Percentiles rank a stretch among this genome's conserved stretches.
These are phyloP conservation scores for Roridomyces roridus DNA, from an alignment of 768 basidiomycete species.

Conservation along the genomic window DNA sequence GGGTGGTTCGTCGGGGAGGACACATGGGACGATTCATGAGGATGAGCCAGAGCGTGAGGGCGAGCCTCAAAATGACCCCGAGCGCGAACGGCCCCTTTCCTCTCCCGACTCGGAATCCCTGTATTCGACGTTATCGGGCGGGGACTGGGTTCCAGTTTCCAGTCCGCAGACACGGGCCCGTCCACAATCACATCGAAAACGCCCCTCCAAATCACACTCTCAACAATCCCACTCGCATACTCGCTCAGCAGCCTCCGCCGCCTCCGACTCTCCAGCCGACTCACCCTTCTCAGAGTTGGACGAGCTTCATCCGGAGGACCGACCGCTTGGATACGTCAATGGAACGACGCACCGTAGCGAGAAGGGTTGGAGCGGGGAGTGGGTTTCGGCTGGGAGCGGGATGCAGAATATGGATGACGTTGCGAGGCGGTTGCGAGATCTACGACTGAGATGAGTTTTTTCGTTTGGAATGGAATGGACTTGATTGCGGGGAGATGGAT, in stretches of 20 bases:
- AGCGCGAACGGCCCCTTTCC: no score
- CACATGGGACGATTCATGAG: background rate
- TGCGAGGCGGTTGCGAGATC: slow-evolving; percentile 5
- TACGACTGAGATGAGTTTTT: slow-evolving; percentile 5
- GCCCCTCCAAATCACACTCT: no score
- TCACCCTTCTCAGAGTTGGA: no score
- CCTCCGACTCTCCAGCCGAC: no score
- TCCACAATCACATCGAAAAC: no score
- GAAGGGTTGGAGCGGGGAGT: slow-evolving; percentile 23
- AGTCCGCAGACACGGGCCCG: no score
- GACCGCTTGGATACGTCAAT: background rate
- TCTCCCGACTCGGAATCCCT: background rate
- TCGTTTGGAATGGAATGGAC: no score
- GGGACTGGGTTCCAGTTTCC: slow-evolving; percentile 2
- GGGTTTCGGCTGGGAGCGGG: slow-evolving; percentile 3
- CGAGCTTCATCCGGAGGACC: no score
- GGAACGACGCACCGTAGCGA: slow-evolving; percentile 18
- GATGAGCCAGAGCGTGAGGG: background rate
- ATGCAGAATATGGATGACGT: slow-evolving; percentile 21
- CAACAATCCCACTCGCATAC: no score
- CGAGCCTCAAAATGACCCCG: background rate
- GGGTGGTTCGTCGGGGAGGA: background rate
- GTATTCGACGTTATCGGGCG: slow-evolving; percentile 15
- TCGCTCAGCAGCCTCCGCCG: no score
- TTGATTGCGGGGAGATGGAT: no score